Conservation (phyloP, 2,329 filamentous ascomycete species). For the Aschersonia sp. region DNA sequence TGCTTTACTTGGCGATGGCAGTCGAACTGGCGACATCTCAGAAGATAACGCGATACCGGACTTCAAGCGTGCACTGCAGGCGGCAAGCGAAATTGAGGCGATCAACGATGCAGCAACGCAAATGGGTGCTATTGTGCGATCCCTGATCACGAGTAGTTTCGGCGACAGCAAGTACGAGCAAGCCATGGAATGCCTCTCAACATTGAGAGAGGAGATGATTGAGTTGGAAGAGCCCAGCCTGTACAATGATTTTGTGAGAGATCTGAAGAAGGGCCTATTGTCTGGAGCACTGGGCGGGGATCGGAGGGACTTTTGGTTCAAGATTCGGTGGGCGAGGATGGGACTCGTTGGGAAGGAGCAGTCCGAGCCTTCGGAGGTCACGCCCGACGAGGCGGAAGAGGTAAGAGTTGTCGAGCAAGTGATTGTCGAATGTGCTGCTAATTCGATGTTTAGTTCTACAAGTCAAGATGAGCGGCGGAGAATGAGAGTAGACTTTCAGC, state of each 20-base stretch:
- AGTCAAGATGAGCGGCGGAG: conserved; percentile 11
- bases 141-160: conserved; percentile 56
- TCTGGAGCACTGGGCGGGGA: conserved; percentile 61
- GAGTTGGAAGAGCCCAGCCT: conserved; percentile 59
- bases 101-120: conserved; percentile 58
- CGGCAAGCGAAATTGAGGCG: conserved; percentile 42
- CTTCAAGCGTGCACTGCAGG: conserved; percentile 66
- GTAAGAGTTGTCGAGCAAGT: conserved; percentile 18
- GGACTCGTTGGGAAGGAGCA: conserved; percentile 56
- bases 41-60: conserved; percentile 72
- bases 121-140: conserved; percentile 56
- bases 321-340: conserved; percentile 49
- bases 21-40: conserved; percentile 27
- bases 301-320: conserved; percentile 70
- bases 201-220: conserved; percentile 64
- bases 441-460: conserved; percentile 19
- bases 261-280: conserved; percentile 59
- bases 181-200: conserved; percentile 60
- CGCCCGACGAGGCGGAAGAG: conserved; percentile 55
- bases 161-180: conserved; percentile 62
- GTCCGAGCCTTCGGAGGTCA: conserved; percentile 50
- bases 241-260: conserved; percentile 61
- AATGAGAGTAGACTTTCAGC: too few relatives aligned
- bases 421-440: conserved; percentile 7
- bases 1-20: conserved; percentile 52